A percentile compares a stretch with the other conserved stretches of the same genome.
phyloP scores from a whole-genome alignment of 768 basidiomycete genomes.

The Tulasnella sp. region DNA sequence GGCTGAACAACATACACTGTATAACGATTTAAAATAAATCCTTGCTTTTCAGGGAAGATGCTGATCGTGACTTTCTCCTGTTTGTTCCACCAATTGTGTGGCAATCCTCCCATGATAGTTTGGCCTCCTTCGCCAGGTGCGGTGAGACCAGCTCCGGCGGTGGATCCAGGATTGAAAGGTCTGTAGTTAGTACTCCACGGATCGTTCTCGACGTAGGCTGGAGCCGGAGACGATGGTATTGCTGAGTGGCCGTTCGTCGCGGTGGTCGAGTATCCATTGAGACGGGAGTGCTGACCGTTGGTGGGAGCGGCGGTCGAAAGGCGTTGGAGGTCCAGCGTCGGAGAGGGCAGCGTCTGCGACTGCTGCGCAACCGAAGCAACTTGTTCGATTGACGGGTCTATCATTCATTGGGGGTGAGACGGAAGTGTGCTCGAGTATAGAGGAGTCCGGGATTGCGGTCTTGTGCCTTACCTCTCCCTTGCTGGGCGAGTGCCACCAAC shows the following conservation, averaged over 20 bases:
- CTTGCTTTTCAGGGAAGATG: constrained; percentile 79
- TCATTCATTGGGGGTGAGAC: neutral
- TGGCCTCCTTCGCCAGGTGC: constrained; percentile 47
- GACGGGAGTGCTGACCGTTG: constrained; percentile 44
- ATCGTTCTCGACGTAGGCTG: constrained; percentile 65
- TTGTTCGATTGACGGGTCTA: constrained; percentile 82
- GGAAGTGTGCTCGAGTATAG: neutral
- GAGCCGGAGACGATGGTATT: constrained; percentile 50
- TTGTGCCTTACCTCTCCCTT: constrained; percentile 63
- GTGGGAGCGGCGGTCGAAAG: constrained; percentile 53
- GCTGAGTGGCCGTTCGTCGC: constrained; percentile 36
- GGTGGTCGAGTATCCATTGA: constrained; percentile 53
- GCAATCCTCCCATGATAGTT: constrained; percentile 62
- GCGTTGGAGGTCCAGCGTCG: constrained; percentile 64
- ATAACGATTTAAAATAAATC: constrained; percentile 87
- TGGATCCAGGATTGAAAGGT: constrained; percentile 36
- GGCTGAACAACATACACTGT: constrained; percentile 81
- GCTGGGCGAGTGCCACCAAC: constrained; percentile 83
- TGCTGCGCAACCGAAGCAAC: constrained; percentile 75
- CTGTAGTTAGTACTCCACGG: constrained; percentile 49
- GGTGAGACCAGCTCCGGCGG: constrained; percentile 12
- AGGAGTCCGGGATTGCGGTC: neutral
- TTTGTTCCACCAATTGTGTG: constrained; percentile 84
- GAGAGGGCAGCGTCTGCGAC: constrained; percentile 71
- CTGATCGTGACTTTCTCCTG: constrained; percentile 72